Conservation (phyloP, 2,329 filamentous ascomycete genomes). For the Arthrinium puccinioides region DNA sequence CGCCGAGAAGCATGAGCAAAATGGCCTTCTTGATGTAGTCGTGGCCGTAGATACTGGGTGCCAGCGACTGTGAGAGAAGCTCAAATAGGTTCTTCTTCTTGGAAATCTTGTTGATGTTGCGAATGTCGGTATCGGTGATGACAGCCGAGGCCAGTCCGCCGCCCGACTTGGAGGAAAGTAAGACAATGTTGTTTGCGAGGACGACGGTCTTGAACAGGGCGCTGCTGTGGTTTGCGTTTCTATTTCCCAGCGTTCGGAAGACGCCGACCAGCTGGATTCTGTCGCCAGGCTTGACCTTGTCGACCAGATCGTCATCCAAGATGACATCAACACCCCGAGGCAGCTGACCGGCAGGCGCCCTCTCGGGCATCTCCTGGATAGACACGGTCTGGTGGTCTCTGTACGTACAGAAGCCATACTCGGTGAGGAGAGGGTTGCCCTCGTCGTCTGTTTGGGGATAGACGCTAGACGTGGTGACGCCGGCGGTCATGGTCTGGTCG, state of each 20-base stretch:
- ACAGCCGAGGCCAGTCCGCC: constrained; percentile 86
- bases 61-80: constrained; percentile 84
- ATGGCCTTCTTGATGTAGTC: constrained; percentile 98
- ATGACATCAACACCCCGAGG: constrained; percentile 95
- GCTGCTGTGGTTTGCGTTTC: constrained; percentile 84
- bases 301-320: constrained; percentile 91
- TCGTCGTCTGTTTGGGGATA: constrained; percentile 93
- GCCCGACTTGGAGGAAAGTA: constrained; percentile 91
- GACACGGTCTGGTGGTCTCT: constrained; percentile 96
- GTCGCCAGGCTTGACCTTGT: constrained; percentile 91
- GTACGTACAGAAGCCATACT: constrained; percentile 94
- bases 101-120: constrained; percentile 95
- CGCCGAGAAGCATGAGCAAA: constrained; percentile 86
- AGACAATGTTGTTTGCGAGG: constrained; percentile 88
- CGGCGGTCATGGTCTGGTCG: constrained; percentile 96
- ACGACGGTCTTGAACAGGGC: constrained; percentile 93
- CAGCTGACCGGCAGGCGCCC: constrained; percentile 89
- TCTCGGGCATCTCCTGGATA: constrained; percentile 98
- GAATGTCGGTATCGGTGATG: constrained; percentile 94
- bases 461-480: constrained; percentile 80
- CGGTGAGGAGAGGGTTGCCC: constrained; percentile 84
- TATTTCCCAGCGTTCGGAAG: constrained; percentile 87
- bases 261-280: constrained; percentile 95
- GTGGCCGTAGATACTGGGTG: constrained; percentile 94
- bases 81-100: constrained; percentile 95